Conservation (phyloP, 805 yeast genomes). For the Lipomyces yamadae region DNA sequence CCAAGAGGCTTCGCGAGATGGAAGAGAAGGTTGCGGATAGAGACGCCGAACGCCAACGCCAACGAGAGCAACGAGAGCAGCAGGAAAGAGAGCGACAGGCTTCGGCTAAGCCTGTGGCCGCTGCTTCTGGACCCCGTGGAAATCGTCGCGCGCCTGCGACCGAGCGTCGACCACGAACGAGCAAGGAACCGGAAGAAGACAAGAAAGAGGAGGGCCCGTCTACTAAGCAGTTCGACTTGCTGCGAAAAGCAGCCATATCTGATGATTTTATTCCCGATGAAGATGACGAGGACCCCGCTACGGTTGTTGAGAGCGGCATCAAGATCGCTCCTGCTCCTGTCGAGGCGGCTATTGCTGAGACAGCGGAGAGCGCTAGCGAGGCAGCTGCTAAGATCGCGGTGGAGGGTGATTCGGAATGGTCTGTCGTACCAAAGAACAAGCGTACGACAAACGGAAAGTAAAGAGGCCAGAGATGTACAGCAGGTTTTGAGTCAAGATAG, state of each 20-base stretch:
- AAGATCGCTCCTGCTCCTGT: constrained; percentile 20
- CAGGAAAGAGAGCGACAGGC: constrained; percentile 16
- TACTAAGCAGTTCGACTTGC: constrained; percentile 29
- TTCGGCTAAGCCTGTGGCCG: constrained; percentile 14
- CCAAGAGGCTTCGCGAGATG: constrained; percentile 65
- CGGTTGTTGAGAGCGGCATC: constrained; percentile 7
- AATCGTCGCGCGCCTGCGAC: constrained; percentile 1
- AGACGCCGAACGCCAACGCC: constrained; percentile 15
- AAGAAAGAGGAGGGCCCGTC: constrained; percentile 29
- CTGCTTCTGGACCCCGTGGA: constrained; percentile 10
- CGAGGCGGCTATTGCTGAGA: constrained; percentile 25
- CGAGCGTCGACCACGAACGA: constrained; percentile 13
- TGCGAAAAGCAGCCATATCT: constrained; percentile 26
- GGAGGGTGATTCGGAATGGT: constrained; percentile 38
- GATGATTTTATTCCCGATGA: constrained; percentile 35
- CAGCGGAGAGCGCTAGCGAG: constrained; percentile 9
- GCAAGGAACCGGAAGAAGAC: constrained; percentile 13
- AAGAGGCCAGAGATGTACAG: not conserved
- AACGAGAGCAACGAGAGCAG: constrained; percentile 10
- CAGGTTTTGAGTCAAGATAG: not conserved
- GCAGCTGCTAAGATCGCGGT: constrained; percentile 27
- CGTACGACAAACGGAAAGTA: constrained; percentile 23
- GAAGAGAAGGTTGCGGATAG: constrained; percentile 49
- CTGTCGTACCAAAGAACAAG: constrained; percentile 33
- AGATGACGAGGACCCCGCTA: constrained; percentile 31